Base-by-base conservation (phyloP, 2,329 filamentous ascomycete species). In the Alternaria gaisen region DNA sequence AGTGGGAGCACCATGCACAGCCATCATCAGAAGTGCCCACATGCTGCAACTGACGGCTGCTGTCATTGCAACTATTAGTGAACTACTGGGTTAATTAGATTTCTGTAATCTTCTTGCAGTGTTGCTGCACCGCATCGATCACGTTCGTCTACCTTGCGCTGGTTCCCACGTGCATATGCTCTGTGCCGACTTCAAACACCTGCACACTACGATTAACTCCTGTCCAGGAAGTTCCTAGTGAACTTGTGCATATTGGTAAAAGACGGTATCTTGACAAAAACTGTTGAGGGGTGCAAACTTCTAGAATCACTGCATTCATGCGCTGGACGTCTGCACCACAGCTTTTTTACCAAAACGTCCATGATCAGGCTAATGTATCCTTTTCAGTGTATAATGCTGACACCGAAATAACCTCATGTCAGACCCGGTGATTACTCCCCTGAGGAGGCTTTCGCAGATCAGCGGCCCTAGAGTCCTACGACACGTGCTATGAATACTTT, bases 1-100 rank as follows among this genome's bases (percentile, higher is more conserved):
- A 58, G 53, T 61, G 53, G 58, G 48, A 60, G 52, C 61, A 64
- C 60, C 59, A 58, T 63, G 61, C 66, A 53, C 61, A 41, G 44
- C 60, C 61, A 60, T 61, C 47, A 60, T 53, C 64, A 62, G 55
- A 58, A 58, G n/a, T 54, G 51, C 41, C 20, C 28, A 44, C 36
- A 48, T 24, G 12, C 32, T 36, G 52, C 46, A 30, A 46, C 30
- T 32, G 14, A 26, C 11, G 14, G 10, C 18, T 18, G 12, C 11
- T 4, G 32, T 28, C 11, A 24, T 8, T 42, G 36, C 30, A 43
- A 5, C 10, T 12, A 9, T 20, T 5, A 47, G 24, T 22, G 26
- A 24, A 41, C 20, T 38, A 24, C 24, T 40, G 11, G 16, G 22
- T 48, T 9, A 48, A 22, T 28, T 22, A 11, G n/a, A 34, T 36